These are phyloP conservation scores for Rubus idaeus DNA, from an alignment of 306 rosid species.

Conservation along the genomic window DNA sequence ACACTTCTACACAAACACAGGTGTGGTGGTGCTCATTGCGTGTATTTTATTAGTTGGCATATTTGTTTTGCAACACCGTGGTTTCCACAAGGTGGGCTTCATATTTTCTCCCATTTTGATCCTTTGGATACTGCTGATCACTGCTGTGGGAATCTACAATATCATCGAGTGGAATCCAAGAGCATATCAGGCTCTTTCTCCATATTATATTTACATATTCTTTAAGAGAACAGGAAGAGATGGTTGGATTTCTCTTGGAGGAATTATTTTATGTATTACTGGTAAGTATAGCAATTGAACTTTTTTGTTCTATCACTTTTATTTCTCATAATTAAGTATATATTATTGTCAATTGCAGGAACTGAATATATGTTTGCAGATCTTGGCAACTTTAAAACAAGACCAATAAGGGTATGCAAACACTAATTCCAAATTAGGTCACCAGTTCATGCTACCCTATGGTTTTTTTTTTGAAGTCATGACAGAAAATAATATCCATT, in stretches of 20 bases:
- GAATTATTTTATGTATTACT: constrained; percentile 66
- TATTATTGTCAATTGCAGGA: constrained; percentile 55
- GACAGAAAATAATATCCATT: not conserved
- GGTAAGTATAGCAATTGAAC: constrained; percentile 43
- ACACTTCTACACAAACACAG: constrained; percentile 39
- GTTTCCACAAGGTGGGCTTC: constrained; percentile 70
- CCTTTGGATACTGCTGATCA: constrained; percentile 67
- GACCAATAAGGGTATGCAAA: constrained; percentile 71
- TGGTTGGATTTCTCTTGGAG: constrained; percentile 81
- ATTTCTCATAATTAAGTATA: constrained; percentile 11
- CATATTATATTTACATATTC: constrained; percentile 68
- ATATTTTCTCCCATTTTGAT: constrained; percentile 68
- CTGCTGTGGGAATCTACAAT: constrained; percentile 73
- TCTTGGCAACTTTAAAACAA: constrained; percentile 64
- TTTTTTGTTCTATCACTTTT: constrained; percentile 22
- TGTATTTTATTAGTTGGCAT: constrained; percentile 63
- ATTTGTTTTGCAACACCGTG: constrained; percentile 84
- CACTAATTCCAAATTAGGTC: constrained; percentile 26
- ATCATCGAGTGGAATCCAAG: constrained; percentile 71
- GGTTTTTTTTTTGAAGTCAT: constrained; percentile 10
- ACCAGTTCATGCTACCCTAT: constrained; percentile 19
- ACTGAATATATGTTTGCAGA: constrained; percentile 81
- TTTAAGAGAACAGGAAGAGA: constrained; percentile 65
- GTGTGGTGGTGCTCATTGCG: constrained; percentile 55
- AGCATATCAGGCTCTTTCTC: constrained; percentile 78